These are phyloP conservation scores for Rhizomucor miehei DNA, from an alignment of 371 early-diverging fungal genomes.

Conservation along the genomic window DNA sequence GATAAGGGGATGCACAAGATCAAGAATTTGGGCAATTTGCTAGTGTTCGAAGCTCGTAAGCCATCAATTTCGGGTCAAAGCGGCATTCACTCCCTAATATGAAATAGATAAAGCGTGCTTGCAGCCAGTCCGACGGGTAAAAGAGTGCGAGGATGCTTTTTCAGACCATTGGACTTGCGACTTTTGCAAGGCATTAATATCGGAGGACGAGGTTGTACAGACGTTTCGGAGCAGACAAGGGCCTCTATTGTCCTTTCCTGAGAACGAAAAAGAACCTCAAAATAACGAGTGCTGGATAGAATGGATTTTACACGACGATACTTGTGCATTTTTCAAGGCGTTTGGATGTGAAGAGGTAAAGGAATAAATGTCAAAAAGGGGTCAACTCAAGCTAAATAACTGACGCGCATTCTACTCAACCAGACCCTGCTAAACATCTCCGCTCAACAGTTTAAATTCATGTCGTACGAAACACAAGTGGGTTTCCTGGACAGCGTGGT, in stretches of 20 bases:
- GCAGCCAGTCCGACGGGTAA: constrained; percentile 8
- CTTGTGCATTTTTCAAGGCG: constrained; percentile 16
- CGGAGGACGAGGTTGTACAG: constrained; percentile 17
- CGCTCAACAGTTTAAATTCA: constrained; percentile 26
- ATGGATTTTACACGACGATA: constrained; percentile 41
- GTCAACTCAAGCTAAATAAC: no score
- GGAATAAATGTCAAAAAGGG: constrained; percentile 1
- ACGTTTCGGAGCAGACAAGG: constrained; percentile 21
- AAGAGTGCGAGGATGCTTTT: constrained; percentile 1
- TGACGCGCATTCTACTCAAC: no score
- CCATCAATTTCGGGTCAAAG: neutral
- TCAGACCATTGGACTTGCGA: constrained; percentile 14
- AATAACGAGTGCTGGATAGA: constrained; percentile 29
- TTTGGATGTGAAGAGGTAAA: constrained; percentile 44
- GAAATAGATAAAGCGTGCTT: constrained; percentile 18
- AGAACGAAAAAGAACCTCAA: constrained; percentile 2
- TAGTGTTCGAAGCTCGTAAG: constrained; percentile 1
- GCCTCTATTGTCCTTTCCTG: neutral
- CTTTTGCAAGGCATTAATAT: constrained; percentile 27
- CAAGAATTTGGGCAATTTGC: no score
- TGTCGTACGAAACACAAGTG: constrained; percentile 33
- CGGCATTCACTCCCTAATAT: no score
- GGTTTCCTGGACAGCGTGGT: constrained; percentile 30
- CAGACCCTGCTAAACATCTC: constrained; percentile 27
- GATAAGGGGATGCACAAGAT: neutral